Base-by-base conservation (phyloP, 805 yeast species). In the Candida wancherniae region DNA sequence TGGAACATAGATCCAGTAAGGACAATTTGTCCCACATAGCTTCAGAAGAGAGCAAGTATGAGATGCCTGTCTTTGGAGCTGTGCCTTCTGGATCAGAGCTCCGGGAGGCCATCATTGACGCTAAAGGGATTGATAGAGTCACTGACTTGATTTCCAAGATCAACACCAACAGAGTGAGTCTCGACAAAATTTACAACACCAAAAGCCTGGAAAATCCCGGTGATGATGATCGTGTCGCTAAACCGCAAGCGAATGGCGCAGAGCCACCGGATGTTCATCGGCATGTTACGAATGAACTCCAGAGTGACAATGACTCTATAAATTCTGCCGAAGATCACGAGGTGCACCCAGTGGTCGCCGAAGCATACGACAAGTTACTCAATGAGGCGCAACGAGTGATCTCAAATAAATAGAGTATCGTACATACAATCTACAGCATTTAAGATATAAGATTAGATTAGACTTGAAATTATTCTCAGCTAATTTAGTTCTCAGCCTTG, bases 81-180 rank as follows among this genome's bases (percentile, higher is more conserved):
- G 57, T 74, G 31, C 80, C 80, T 1, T 68, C 77, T 0, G 80
- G 80, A 1, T 55, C 71, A 1, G 74, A 73, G 42, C 58, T 74
- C 15, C 48, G 80, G 25, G 76, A 73, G 39, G 77, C 78, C 0
- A 80, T 83, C 16, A 77, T 82, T 32, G 74, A 75, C 36, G 86
- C 87, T 3, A 81, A 80, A 47, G 90, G 90, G 41, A 76, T 80
- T 32, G 78, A 78, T 38, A 72, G 81, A 15, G 81, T 81, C 7
- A 68, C 70, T 13, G 84, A 80, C 34, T 65, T 82, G 44, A 81
- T 82, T 42, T 72, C 69, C 28, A 80, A 75, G 42, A 82, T 82
- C 31, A 75, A 73, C 45, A 66, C 66, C 32, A 73, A 79, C 35
- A 55, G 72, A 15, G 61, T 71, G 15, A 68, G 67, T 36, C 51